Conservation (phyloP, 23 red algal species). For the Cyanidioschyzon merolae region DNA sequence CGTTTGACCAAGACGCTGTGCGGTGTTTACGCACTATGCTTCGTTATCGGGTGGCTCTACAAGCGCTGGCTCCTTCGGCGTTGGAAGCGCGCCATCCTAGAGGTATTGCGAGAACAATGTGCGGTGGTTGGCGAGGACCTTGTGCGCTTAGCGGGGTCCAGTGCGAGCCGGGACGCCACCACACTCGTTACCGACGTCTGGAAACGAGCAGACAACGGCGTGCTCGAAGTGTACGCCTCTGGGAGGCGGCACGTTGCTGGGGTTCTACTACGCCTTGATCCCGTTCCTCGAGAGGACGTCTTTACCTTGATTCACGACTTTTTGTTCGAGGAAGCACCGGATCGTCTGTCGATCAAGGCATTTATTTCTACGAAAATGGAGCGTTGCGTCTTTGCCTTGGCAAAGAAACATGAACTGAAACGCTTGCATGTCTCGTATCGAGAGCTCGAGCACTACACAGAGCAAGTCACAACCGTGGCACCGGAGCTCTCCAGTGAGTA, state of each 20-base stretch:
- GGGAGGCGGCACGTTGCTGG: background rate
- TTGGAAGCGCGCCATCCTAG: background rate
- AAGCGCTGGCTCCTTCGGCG: background rate
- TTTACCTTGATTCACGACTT: background rate
- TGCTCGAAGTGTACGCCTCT: background rate
- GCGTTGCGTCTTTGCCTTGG: conserved; percentile 7
- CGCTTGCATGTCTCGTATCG: conserved; percentile 2
- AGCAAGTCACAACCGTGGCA: background rate
- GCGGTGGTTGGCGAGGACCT: conserved; percentile 11
- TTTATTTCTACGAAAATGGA: conserved; percentile 3
- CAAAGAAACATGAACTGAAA: conserved; percentile 1
- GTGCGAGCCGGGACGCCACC: background rate
- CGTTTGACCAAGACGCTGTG: background rate
- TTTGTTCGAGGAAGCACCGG: background rate
- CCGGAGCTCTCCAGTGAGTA: background rate
- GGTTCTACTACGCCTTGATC: background rate
- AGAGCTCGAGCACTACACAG: conserved; percentile 5
- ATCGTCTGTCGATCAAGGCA: conserved; percentile 8
- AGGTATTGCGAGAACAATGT: background rate
- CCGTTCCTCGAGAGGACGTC: background rate
- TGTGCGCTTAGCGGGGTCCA: background rate
- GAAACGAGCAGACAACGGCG: background rate
- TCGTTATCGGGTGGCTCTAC: background rate
- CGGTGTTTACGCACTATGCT: background rate
- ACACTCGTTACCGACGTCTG: background rate